Evolutionary conservation across 2,329 filamentous ascomycete species (phyloP), one percentile per base, ranked within the genome.

Genomic region (Aspergillus hortae): DNA sequence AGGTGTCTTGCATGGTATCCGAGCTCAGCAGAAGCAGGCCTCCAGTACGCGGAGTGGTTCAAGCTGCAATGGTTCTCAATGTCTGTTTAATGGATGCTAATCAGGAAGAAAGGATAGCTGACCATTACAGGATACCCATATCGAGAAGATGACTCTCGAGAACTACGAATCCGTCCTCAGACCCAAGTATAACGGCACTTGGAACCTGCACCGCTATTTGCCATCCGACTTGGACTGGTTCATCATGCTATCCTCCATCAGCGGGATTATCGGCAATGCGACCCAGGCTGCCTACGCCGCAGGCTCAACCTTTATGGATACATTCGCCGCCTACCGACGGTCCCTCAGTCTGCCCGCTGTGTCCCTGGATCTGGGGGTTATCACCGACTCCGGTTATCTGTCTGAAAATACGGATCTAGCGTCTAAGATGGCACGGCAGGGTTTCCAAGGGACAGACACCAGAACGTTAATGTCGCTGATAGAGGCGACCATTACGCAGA

Each of bases 281-380:
- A 72, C 73, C 3, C 66, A 80, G 51, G 67, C 75, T 11, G 74
- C 70, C 47, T 76, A 76, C 52, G 65, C 66, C 6, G 67, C 72
- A 2, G 72, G 61, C 6, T 66, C 65, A 44, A 61, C 65, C 11
- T 75, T 66, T 61, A 62, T 70, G 47, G 70, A 72, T 42, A 56
- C 59, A 1, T 61, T 73, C 12, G 67, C 67, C 3, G 53, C 53
- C 6, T 63, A 68, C 45, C 61, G 70, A 5, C 56, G 51, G 6
- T 36, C 38, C 0, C 46, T 62, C 6, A 67, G 67, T 2, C 56
- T 66, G 2, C 54, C 58, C 4, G 62, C 61, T 9, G 45, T 61
- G 2, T 59, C 64, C 1, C 41, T 73, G 30, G 66, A 67, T 42
- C 58, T 72, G 4, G 67, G 67, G 2, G 50, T 62, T 0, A 60